Evolutionary conservation across 495 filamentous ascomycete species (phyloP).

Genomic region (Melanomma pulvis-pyrius): DNA sequence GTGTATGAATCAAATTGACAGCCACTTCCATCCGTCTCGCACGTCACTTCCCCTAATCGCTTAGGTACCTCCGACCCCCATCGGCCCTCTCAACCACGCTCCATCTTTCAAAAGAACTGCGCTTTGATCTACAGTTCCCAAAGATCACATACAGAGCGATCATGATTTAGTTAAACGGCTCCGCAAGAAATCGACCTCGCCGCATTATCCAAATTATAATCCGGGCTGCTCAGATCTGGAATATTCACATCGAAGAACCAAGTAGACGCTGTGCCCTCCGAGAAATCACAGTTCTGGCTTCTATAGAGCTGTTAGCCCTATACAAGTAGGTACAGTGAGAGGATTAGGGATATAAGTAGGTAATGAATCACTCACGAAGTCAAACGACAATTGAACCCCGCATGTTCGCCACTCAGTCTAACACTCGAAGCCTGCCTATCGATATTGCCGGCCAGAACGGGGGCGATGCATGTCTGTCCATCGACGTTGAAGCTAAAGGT

Average conservation of each 20-base stretch:
- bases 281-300: neutral
- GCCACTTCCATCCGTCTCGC: too few species aligned
- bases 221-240: neutral
- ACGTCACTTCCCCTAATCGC: too few species aligned
- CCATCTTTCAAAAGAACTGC: too few species aligned
- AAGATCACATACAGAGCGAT: too few species aligned
- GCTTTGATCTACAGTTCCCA: too few species aligned
- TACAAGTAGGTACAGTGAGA: neutral
- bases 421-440: neutral
- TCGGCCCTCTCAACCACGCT: too few species aligned
- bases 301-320: neutral
- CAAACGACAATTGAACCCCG: conserved; percentile 4
- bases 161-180: too few species aligned
- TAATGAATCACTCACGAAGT: neutral
- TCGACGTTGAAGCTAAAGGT: conserved; percentile 5
- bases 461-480: neutral
- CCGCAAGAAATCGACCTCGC: neutral
- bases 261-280: neutral
- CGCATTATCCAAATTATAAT: conserved; percentile 2
- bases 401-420: neutral
- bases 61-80: too few species aligned
- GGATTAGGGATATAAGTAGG: neutral
- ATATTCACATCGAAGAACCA: conserved; percentile 11
- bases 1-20: too few species aligned
- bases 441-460: neutral